Evolutionary conservation across 768 basidiomycete genomes (phyloP).

Genomic region (Trametes punicea): DNA sequence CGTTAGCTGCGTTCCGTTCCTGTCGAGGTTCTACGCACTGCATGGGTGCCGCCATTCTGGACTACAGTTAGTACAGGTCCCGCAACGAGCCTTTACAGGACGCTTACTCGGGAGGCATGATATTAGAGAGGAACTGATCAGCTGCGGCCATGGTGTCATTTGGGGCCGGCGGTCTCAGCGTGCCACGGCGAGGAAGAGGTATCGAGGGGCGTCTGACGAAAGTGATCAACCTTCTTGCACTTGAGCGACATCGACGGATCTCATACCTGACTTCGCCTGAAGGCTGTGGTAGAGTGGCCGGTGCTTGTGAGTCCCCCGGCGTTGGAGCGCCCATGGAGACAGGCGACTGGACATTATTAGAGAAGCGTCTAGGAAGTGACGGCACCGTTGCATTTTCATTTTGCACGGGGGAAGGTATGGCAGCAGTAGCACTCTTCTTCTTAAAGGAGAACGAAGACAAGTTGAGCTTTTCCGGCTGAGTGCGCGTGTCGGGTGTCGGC

Average conservation of each 20-base stretch:
- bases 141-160: constrained; percentile 24
- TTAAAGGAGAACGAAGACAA: constrained; percentile 13
- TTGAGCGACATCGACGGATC: not conserved
- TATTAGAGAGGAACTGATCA: constrained; percentile 35
- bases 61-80: constrained; percentile 5
- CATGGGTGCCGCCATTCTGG: constrained; percentile 28
- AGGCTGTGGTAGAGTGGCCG: not conserved
- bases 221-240: not conserved
- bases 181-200: constrained; percentile 6
- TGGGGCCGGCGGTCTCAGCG: not conserved
- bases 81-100: not conserved
- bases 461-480: not conserved
- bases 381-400: not conserved
- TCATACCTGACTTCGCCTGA: constrained; percentile 2
- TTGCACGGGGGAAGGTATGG: not conserved
- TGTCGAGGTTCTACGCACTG: constrained; percentile 4
- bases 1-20: not conserved
- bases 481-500: no score
- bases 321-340: not conserved
- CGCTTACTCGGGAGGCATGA: constrained; percentile 42
- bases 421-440: constrained; percentile 12
- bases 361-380: not conserved
- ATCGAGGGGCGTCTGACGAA: not conserved
- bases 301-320: no score
- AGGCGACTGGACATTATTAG: constrained; percentile 14